phyloP scores from a whole-genome alignment of 2,329 filamentous ascomycete species.

The Epichloe uncinata region DNA sequence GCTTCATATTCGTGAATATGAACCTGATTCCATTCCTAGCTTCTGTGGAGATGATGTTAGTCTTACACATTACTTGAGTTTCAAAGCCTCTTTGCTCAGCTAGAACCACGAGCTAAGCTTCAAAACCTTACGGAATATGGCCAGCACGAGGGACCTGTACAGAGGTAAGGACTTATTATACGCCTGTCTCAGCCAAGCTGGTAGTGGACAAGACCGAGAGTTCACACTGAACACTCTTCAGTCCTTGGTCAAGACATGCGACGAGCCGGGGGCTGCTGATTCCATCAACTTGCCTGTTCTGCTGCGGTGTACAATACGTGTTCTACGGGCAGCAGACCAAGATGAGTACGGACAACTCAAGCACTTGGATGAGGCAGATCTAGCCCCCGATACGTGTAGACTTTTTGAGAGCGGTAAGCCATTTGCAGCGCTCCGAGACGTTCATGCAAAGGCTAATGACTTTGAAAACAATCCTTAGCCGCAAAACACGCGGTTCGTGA shows the following conservation, averaged over 20 bases:
- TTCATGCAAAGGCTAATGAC: not conserved
- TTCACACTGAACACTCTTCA: slow-evolving; percentile 34
- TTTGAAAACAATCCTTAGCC: slow-evolving; percentile 11
- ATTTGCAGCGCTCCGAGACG: not conserved
- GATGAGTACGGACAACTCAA: slow-evolving; percentile 12
- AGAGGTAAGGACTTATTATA: slow-evolving; percentile 49
- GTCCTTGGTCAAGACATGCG: slow-evolving; percentile 17
- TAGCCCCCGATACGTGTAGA: slow-evolving; percentile 38
- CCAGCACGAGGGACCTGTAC: slow-evolving; percentile 33
- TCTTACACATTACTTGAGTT: slow-evolving; percentile 63
- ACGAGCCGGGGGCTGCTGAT: slow-evolving; percentile 7
- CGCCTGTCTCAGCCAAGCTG: slow-evolving; percentile 67
- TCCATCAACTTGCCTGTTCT: slow-evolving; percentile 22
- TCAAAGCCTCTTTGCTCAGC: slow-evolving; percentile 52
- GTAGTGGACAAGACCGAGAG: slow-evolving; percentile 46
- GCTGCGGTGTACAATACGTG: slow-evolving; percentile 37
- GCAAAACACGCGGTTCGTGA: slow-evolving; percentile 18
- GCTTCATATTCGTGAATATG: slow-evolving; percentile 21
- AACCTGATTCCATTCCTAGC: slow-evolving; percentile 43
- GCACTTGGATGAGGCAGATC: not conserved
- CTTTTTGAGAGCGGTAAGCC: slow-evolving; percentile 32
- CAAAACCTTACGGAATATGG: slow-evolving; percentile 46
- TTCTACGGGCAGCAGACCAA: slow-evolving; percentile 31
- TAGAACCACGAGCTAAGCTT: slow-evolving; percentile 45
- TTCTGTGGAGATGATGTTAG: slow-evolving; percentile 40